Percentiles rank a stretch among this genome's conserved stretches.
phyloP scores from a whole-genome alignment of 1,284 basidiomycete species.

The Cryptococcus sp. region DNA sequence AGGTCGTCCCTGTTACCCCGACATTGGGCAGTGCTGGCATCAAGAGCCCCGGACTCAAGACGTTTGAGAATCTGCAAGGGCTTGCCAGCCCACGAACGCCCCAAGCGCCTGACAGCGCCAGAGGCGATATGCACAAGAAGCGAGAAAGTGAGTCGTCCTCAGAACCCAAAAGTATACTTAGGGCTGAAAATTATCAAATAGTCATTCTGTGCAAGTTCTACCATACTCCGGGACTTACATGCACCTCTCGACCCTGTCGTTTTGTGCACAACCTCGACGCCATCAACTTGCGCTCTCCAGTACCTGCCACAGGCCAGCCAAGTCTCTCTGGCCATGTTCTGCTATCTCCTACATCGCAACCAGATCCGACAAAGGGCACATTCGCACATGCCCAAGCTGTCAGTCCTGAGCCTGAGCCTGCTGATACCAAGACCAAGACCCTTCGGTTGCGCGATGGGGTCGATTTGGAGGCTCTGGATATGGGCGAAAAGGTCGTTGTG shows the following conservation, averaged over 20 bases:
- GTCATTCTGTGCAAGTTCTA: slow-evolving; percentile 54
- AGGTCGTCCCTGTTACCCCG: slow-evolving; percentile 34
- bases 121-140: slow-evolving; percentile 7
- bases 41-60: slow-evolving; percentile 11
- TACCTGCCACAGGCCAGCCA: slow-evolving; percentile 1
- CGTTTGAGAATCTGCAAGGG: too few species aligned
- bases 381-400: slow-evolving; percentile 43
- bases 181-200: slow-evolving; percentile 9
- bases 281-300: slow-evolving; percentile 9
- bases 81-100: too few species aligned
- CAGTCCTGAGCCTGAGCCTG: not conserved
- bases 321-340: slow-evolving; percentile 11
- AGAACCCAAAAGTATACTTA: not conserved
- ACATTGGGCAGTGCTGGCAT: slow-evolving; percentile 10
- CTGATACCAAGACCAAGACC: slow-evolving; percentile 15
- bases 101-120: slow-evolving; percentile 12
- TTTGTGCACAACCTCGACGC: slow-evolving; percentile 49
- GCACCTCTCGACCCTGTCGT: slow-evolving; percentile 54
- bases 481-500: slow-evolving; percentile 39
- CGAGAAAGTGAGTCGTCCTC: slow-evolving; percentile 32
- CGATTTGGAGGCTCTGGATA: slow-evolving; percentile 26
- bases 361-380: slow-evolving; percentile 43
- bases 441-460: slow-evolving; percentile 7
- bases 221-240: slow-evolving; percentile 51
- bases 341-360: slow-evolving; percentile 19